These are phyloP conservation scores for Quercus wislizeni DNA, from an alignment of 306 rosid genomes.

Conservation along the genomic window DNA sequence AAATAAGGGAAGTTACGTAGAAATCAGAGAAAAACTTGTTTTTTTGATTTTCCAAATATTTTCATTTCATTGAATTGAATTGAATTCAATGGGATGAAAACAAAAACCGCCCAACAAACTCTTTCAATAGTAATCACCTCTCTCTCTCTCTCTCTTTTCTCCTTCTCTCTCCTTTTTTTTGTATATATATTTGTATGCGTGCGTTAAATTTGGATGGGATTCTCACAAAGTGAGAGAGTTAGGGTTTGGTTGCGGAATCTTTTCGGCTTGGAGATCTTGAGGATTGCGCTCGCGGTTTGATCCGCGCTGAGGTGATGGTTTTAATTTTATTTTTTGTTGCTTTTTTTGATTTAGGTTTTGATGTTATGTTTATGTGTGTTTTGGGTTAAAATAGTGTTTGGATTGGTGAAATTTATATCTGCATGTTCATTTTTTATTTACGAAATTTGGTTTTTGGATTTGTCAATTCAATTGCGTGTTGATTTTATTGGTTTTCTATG, in stretches of 20 bases:
- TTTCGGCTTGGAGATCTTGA: background rate
- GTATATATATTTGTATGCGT: background rate
- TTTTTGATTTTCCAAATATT: background rate
- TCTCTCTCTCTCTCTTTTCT: background rate
- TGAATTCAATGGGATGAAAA: conserved; percentile 2
- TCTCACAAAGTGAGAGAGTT: background rate
- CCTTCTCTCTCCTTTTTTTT: too few species aligned
- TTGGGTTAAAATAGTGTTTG: background rate
- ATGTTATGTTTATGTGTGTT: background rate
- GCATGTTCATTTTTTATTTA: background rate
- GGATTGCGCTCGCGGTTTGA: background rate
- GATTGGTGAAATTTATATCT: background rate
- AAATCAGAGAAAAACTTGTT: background rate
- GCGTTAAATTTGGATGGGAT: background rate
- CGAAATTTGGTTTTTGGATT: background rate
- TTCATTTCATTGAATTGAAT: background rate
- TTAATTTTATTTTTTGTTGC: too few species aligned
- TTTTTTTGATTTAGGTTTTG: background rate
- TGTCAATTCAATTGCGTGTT: background rate
- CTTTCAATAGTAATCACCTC: background rate
- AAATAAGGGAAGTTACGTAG: background rate
- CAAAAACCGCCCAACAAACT: background rate
- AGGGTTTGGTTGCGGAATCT: background rate
- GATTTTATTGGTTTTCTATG: background rate
- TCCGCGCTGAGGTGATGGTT: background rate